phyloP scores from a whole-genome alignment of 2,329 filamentous ascomycete genomes.

The Aspergillus ochraceus region DNA sequence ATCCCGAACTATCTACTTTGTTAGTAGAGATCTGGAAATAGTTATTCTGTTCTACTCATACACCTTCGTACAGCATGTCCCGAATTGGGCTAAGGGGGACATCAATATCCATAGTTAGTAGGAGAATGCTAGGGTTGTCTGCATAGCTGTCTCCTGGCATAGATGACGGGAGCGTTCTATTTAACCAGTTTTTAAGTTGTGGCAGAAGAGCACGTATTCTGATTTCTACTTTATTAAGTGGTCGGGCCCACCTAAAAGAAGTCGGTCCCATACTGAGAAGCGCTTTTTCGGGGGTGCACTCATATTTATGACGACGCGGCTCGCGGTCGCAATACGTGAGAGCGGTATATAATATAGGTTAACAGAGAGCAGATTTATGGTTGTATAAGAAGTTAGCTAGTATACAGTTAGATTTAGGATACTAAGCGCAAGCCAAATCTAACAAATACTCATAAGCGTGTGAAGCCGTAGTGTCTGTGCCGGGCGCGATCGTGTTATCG shows the following conservation, averaged over 20 bases:
- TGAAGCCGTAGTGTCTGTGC: too few relatives aligned
- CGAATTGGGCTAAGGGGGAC: conserved; percentile 6
- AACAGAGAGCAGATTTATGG: background rate
- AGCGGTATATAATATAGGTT: background rate
- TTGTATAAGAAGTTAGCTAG: background rate
- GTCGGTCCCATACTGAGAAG: too few relatives aligned
- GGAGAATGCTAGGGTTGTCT: conserved; percentile 3
- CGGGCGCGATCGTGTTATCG: too few relatives aligned
- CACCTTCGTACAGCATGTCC: conserved; percentile 11
- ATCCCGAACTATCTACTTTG: conserved; percentile 7
- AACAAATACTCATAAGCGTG: too few relatives aligned
- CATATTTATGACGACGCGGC: too few relatives aligned
- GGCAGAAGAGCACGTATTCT: conserved; percentile 8
- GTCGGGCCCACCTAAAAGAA: background rate
- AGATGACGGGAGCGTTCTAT: conserved; percentile 4
- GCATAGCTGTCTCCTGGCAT: background rate
- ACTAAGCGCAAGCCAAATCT: background rate
- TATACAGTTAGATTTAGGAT: background rate
- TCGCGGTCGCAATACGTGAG: background rate
- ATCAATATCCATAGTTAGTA: conserved; percentile 6
- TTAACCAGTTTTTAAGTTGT: conserved; percentile 7
- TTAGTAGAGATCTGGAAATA: conserved; percentile 1
- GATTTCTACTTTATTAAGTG: conserved; percentile 2
- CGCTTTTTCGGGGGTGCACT: too few relatives aligned
- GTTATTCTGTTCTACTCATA: conserved; percentile 2